Conservation (phyloP, 116 monocot genomes). For the Iris pallida region DNA sequence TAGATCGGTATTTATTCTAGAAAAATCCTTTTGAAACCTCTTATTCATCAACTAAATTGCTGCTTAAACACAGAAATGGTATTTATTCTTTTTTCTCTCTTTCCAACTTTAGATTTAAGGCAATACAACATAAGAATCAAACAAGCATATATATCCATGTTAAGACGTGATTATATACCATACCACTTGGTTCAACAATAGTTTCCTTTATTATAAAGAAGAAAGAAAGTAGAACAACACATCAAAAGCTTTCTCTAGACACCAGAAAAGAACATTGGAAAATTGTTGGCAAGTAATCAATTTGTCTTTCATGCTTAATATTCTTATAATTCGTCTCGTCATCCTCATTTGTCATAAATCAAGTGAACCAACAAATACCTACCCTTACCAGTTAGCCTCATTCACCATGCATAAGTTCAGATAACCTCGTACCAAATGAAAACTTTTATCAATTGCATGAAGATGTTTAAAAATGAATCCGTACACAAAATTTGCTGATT, state of each 20-base stretch:
- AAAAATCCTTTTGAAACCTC: neutral
- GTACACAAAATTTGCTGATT: no score
- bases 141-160: neutral
- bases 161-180: neutral
- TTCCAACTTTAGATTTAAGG: conserved; percentile 1
- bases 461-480: no score
- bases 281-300: neutral
- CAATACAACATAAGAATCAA: neutral
- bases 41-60: neutral
- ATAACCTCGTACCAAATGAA: no score
- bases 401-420: no score
- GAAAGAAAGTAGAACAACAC: neutral
- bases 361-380: no score
- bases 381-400: no score
- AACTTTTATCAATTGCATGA: no score
- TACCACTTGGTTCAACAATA: neutral
- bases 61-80: neutral
- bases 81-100: conserved; percentile 11
- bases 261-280: neutral
- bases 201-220: neutral
- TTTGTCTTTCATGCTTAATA: neutral
- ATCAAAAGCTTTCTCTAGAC: neutral
- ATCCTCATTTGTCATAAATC: no score
- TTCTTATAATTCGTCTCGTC: no score
- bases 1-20: neutral